phyloP scores from a whole-genome alignment of 805 yeast genomes.

The Alloascoidea africana region DNA sequence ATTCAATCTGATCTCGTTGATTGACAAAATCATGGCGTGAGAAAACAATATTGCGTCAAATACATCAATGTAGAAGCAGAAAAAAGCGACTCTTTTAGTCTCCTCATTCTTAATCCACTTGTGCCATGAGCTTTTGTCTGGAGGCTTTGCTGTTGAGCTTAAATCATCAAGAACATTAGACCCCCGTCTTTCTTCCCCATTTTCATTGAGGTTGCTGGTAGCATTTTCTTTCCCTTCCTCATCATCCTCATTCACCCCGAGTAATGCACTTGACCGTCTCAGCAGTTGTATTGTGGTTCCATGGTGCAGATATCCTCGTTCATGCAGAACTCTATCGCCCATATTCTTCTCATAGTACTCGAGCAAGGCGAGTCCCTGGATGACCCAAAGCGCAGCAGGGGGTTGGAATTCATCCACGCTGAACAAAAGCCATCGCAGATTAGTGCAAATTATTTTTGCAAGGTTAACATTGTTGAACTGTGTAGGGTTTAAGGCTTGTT shows the following conservation, averaged over 20 bases:
- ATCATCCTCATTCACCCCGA: conserved; percentile 11
- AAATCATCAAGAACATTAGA: conserved; percentile 9
- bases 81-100: conserved; percentile 60
- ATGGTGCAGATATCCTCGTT: conserved; percentile 73
- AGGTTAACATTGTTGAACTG: background rate
- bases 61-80: conserved; percentile 73
- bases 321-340: conserved; percentile 55
- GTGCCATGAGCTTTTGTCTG: conserved; percentile 23
- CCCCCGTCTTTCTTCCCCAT: conserved; percentile 19
- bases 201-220: conserved; percentile 15
- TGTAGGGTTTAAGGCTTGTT: conserved; percentile 9
- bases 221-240: no score
- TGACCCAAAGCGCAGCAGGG: conserved; percentile 62
- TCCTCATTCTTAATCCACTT: conserved; percentile 74
- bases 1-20: conserved; percentile 45
- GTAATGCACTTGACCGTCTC: conserved; percentile 56
- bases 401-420: conserved; percentile 59
- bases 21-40: conserved; percentile 42
- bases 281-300: conserved; percentile 73
- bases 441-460: conserved; percentile 24
- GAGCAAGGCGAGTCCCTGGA: conserved; percentile 58
- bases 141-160: conserved; percentile 17
- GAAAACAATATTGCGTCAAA: conserved; percentile 69
- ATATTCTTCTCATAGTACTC: conserved; percentile 72
- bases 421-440: conserved; percentile 57